Conservation (phyloP, 441 rosid species). For the Pelargonium fulgidum region DNA sequence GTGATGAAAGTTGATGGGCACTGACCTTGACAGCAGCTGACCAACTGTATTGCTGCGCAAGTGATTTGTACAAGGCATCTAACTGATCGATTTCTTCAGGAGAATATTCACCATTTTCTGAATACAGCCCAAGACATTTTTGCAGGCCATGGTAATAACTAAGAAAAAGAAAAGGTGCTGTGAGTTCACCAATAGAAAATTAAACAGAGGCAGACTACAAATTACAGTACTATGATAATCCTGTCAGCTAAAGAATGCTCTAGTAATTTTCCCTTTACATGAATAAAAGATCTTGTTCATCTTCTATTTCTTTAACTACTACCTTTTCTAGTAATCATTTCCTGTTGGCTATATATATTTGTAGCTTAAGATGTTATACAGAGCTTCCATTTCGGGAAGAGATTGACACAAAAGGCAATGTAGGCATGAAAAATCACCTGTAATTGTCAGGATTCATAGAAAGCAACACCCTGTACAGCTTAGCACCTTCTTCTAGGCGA, state of each 20-base stretch:
- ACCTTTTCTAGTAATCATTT: background rate
- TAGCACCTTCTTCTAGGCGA: constrained; percentile 65
- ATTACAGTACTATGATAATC: background rate
- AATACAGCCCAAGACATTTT: constrained; percentile 59
- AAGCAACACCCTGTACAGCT: constrained; percentile 64
- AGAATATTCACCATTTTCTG: constrained; percentile 56
- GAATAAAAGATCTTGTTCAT: background rate
- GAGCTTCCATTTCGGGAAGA: too few species aligned
- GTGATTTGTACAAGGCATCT: constrained; percentile 71
- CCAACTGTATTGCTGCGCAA: constrained; percentile 63
- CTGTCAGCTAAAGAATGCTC: background rate
- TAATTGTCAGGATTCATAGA: constrained; percentile 95
- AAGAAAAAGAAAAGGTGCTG: constrained; percentile 24
- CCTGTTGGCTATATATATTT: background rate
- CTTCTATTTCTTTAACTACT: background rate
- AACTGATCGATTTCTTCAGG: constrained; percentile 67
- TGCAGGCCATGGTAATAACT: constrained; percentile 95
- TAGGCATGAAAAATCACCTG: constrained; percentile 41
- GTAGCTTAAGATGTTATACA: too few species aligned
- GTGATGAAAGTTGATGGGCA: background rate
- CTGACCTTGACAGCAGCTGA: constrained; percentile 96
- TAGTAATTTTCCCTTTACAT: background rate
- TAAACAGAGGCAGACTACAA: constrained; percentile 1
- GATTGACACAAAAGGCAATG: too few species aligned
- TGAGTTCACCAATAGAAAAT: constrained; percentile 7